Evolutionary conservation across 192 early-diverging fungal genomes (phyloP).

Genomic region (Backusella parvicylindrica): DNA sequence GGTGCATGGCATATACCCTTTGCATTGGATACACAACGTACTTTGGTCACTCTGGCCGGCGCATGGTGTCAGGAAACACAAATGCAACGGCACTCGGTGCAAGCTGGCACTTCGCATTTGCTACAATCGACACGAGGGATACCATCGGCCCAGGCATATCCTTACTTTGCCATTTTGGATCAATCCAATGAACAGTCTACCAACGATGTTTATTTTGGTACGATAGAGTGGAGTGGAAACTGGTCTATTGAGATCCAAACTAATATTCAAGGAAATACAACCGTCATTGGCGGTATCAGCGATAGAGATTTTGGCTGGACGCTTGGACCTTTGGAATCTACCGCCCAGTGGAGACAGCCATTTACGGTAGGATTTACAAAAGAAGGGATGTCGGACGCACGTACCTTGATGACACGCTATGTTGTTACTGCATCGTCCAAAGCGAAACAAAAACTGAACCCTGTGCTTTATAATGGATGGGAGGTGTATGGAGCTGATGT

Average conservation of each 20-base stretch:
- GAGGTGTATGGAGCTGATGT: conserved; percentile 12
- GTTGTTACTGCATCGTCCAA: not conserved
- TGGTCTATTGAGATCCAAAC: conserved; percentile 9
- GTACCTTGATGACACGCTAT: conserved; percentile 1
- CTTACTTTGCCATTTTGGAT: conserved; percentile 17
- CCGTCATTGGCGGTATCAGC: conserved; percentile 11
- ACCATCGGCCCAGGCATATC: conserved; percentile 24
- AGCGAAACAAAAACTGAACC: not conserved
- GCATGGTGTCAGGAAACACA: conserved; percentile 22
- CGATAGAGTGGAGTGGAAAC: conserved; percentile 22
- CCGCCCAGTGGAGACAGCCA: not conserved
- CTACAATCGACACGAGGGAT: conserved; percentile 12
- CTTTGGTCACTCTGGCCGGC: conserved; percentile 7
- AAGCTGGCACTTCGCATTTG: not conserved
- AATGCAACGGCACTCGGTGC: not conserved
- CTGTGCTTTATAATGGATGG: conserved; percentile 26
- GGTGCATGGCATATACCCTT: conserved; percentile 22
- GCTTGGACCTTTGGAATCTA: conserved; percentile 1
- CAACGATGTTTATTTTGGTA: conserved; percentile 21
- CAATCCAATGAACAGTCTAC: not conserved
- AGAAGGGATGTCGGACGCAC: conserved; percentile 6
- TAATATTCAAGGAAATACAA: not conserved
- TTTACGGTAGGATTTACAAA: conserved; percentile 15
- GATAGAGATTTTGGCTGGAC: conserved; percentile 14
- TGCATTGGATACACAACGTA: not conserved